Percentiles rank a stretch among this genome's conserved stretches.
Evolutionary conservation across 1,284 basidiomycete species (phyloP).

Genomic region (Rhodotorula mucilaginosa): DNA sequence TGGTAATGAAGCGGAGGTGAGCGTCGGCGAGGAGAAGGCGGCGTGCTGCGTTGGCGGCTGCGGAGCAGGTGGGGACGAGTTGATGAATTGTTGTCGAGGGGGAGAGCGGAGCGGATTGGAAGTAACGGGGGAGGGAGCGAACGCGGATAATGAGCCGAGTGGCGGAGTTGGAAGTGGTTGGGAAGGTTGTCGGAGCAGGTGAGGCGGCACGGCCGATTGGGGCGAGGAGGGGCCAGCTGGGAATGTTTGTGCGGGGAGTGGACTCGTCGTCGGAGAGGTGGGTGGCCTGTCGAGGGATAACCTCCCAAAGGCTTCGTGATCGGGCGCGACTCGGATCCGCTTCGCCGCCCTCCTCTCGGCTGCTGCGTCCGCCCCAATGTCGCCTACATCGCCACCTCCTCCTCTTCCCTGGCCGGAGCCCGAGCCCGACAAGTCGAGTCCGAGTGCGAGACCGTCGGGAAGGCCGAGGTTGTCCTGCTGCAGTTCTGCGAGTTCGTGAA

Average conservation of each 20-base stretch:
- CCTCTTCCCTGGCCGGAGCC: background rate
- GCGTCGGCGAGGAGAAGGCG: background rate
- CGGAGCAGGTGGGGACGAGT: no score
- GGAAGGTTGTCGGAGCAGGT: background rate
- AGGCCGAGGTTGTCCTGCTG: background rate
- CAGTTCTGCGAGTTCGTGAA: conserved; percentile 10
- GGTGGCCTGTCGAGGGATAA: conserved; percentile 6
- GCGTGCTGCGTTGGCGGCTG: background rate
- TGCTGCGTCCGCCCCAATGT: background rate
- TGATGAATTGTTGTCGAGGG: background rate
- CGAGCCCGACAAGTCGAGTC: background rate
- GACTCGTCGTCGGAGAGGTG: background rate
- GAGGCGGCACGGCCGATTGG: background rate
- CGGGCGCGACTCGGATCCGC: conserved; percentile 6
- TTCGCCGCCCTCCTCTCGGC: conserved; percentile 4
- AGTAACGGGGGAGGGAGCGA: background rate
- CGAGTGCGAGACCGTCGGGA: background rate
- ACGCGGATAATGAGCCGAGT: background rate
- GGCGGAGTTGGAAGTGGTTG: background rate
- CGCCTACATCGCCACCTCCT: background rate
- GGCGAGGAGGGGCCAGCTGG: background rate
- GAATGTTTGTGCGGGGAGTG: background rate
- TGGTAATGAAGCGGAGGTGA: background rate
- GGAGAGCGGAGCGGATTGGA: background rate
- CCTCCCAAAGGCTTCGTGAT: conserved; percentile 20